Conservation (phyloP, 345 rosid genomes). For the Atalantia buxifolia region DNA sequence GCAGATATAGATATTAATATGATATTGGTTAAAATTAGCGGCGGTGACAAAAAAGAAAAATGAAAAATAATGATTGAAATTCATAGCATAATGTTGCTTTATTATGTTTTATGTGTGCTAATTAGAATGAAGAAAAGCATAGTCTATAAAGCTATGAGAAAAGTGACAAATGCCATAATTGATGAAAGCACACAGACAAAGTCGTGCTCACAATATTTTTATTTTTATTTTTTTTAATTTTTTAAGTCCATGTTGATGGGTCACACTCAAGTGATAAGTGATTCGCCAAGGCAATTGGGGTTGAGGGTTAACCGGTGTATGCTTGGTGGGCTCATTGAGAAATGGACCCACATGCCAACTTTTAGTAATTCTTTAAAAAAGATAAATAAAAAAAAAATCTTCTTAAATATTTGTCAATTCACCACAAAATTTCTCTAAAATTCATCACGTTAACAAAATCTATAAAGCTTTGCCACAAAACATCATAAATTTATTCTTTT, state of each 20-base stretch:
- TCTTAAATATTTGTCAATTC: background rate
- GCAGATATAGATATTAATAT: background rate
- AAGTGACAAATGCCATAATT: conserved; percentile 7
- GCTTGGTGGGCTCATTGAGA: conserved; percentile 2
- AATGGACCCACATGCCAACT: background rate
- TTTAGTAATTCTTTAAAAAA: background rate
- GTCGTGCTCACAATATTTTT: background rate
- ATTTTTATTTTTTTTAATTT: background rate
- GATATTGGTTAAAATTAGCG: background rate
- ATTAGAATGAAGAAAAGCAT: background rate
- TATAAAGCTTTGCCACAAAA: background rate
- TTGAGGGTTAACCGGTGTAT: background rate
- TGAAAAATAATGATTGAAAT: background rate
- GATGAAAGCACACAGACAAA: background rate
- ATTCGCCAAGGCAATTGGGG: background rate
- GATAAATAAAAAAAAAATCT: background rate
- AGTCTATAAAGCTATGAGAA: background rate
- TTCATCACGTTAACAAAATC: background rate
- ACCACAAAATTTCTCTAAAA: background rate
- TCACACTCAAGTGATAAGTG: conserved; percentile 3
- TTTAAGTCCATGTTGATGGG: background rate
- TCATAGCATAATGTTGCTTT: background rate
- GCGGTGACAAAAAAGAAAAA: background rate
- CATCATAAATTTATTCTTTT: background rate
- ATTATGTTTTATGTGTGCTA: background rate